Conservation (phyloP, 345 rosid species). For the Dipteronia dyeriana region DNA sequence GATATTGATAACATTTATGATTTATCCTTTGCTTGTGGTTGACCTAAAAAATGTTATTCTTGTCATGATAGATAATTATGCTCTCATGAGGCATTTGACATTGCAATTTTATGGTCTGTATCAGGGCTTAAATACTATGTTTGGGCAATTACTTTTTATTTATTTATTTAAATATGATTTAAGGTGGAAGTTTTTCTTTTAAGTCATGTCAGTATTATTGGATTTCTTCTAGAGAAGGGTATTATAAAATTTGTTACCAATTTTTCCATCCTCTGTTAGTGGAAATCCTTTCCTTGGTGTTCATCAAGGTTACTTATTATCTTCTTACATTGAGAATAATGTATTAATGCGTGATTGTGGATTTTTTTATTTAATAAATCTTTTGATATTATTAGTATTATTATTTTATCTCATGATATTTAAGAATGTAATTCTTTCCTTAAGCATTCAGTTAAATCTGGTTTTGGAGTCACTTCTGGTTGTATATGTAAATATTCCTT, state of each 20-base stretch:
- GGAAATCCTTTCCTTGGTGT: no score
- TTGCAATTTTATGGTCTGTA: neutral
- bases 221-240: neutral
- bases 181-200: neutral
- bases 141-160: neutral
- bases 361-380: neutral
- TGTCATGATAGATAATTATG: neutral
- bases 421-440: neutral
- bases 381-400: neutral
- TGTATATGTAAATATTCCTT: neutral
- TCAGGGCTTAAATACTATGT: neutral
- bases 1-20: neutral
- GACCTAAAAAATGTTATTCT: neutral
- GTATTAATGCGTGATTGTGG: neutral
- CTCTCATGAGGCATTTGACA: neutral
- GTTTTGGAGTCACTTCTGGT: neutral
- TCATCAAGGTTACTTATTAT: neutral
- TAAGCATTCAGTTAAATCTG: neutral
- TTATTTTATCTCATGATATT: neutral
- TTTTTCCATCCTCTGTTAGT: neutral
- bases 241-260: neutral
- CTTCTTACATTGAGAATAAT: neutral
- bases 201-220: neutral
- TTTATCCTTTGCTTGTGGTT: neutral
- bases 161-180: neutral